These are phyloP conservation scores for Glaciozyma antarctica DNA, from an alignment of 768 basidiomycete genomes.

Conservation along the genomic window DNA sequence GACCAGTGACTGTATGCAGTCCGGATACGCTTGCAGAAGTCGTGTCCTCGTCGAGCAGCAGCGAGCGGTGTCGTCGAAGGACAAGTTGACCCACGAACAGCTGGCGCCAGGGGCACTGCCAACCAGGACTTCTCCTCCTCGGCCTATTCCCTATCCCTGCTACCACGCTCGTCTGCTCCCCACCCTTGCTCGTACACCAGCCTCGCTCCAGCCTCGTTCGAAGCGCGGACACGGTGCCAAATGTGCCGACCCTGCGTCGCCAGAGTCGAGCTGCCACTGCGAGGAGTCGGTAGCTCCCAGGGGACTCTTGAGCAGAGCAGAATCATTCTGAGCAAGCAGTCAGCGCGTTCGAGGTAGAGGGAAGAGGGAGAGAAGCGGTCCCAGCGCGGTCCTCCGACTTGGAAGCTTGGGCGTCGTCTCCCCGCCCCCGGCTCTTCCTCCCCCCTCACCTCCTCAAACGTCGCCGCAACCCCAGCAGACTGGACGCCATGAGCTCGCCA, in stretches of 20 bases:
- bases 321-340: neutral
- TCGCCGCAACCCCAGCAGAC: neutral
- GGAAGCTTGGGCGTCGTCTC: no score
- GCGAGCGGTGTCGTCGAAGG: constrained; percentile 16
- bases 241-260: constrained; percentile 68
- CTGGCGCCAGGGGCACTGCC: constrained; percentile 57
- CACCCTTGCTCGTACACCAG: constrained; percentile 13
- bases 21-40: constrained; percentile 82
- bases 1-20: constrained; percentile 52
- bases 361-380: neutral
- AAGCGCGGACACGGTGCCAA: constrained; percentile 61
- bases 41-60: constrained; percentile 43
- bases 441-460: neutral
- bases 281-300: constrained; percentile 56
- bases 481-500: neutral
- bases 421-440: neutral
- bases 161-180: constrained; percentile 5
- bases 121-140: constrained; percentile 81
- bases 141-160: constrained; percentile 54
- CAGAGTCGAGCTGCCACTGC: constrained; percentile 59
- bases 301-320: constrained; percentile 2
- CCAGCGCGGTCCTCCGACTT: neutral
- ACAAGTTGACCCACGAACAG: constrained; percentile 11
- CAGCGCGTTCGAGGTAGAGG: neutral
- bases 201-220: constrained; percentile 44